Percentiles rank a stretch among this genome's conserved stretches.
phyloP scores from a whole-genome alignment of 768 basidiomycete genomes.

The Steccherinum ochraceum region DNA sequence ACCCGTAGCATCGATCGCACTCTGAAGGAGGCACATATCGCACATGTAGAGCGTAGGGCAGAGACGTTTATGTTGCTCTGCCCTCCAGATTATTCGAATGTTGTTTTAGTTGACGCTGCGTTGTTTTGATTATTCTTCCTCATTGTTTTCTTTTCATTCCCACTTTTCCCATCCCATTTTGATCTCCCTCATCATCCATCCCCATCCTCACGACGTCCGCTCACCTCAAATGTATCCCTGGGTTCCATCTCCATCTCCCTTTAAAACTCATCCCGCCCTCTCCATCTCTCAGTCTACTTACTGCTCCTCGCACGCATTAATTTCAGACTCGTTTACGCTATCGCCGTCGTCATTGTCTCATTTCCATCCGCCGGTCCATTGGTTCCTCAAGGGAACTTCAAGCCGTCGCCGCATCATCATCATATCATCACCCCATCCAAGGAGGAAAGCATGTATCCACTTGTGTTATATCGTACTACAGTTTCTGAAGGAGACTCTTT shows the following conservation, averaged over 20 bases:
- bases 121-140: background rate
- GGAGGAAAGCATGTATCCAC: background rate
- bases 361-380: background rate
- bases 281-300: slow-evolving; percentile 7
- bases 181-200: slow-evolving; percentile 1
- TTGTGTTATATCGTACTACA: background rate
- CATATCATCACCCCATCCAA: too few relatives aligned
- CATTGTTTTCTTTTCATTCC: slow-evolving; percentile 5
- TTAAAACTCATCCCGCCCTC: slow-evolving; percentile 4
- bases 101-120: slow-evolving; percentile 5
- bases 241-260: slow-evolving; percentile 10
- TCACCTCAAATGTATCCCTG: slow-evolving; percentile 16
- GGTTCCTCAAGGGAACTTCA: slow-evolving; percentile 11
- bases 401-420: background rate
- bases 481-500: background rate
- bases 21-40: slow-evolving; percentile 19
- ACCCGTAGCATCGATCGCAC: slow-evolving; percentile 16
- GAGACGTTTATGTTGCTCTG: slow-evolving; percentile 7
- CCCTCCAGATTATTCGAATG: slow-evolving; percentile 8
- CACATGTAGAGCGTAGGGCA: slow-evolving; percentile 12
- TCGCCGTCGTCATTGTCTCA: slow-evolving; percentile 3
- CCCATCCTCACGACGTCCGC: background rate
- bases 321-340: slow-evolving; percentile 5
- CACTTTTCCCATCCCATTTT: slow-evolving; percentile 4
- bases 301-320: slow-evolving; percentile 5